A percentile compares a stretch with the other conserved stretches of the same genome.
These are phyloP conservation scores for Dendrobium catenatum DNA, from an alignment of 106 monocot species.

Conservation along the genomic window DNA sequence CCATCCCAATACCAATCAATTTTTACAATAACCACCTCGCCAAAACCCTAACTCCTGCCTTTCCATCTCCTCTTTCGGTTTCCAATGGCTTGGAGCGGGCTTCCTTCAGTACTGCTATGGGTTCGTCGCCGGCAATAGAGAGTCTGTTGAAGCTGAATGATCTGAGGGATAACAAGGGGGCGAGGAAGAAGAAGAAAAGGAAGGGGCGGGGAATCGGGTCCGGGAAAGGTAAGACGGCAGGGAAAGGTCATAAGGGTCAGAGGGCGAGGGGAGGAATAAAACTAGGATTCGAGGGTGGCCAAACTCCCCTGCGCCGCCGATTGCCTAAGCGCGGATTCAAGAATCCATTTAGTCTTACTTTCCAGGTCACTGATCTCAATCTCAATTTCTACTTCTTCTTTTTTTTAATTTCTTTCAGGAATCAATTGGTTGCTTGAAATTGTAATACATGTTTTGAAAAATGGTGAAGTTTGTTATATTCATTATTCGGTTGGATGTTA, in stretches of 20 bases:
- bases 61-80: background rate
- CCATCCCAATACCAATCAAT: background rate
- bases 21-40: background rate
- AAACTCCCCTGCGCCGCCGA: constrained; percentile 77
- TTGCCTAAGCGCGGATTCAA: constrained; percentile 81
- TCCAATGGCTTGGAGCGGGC: background rate
- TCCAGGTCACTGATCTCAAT: constrained; percentile 48
- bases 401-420: background rate
- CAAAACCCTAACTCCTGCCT: background rate
- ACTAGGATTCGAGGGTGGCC: constrained; percentile 94
- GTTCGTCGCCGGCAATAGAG: constrained; percentile 10
- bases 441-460: too few species aligned
- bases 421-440: too few species aligned
- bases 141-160: constrained; percentile 72
- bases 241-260: constrained; percentile 92
- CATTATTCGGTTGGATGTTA: too few species aligned
- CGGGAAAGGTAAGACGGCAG: constrained; percentile 88
- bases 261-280: constrained; percentile 78
- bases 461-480: too few species aligned
- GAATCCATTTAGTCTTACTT: constrained; percentile 73
- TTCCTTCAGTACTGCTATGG: constrained; percentile 6
- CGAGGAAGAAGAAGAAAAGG: constrained; percentile 75
- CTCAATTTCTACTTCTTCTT: background rate
- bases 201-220: constrained; percentile 94
- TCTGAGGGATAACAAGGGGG: constrained; percentile 65